A percentile compares a stretch with the other conserved stretches of the same genome.
Conservation (phyloP, 225 moss, liverwort and hornwort species). For the Bryoerythrophyllum caledonicum region DNA sequence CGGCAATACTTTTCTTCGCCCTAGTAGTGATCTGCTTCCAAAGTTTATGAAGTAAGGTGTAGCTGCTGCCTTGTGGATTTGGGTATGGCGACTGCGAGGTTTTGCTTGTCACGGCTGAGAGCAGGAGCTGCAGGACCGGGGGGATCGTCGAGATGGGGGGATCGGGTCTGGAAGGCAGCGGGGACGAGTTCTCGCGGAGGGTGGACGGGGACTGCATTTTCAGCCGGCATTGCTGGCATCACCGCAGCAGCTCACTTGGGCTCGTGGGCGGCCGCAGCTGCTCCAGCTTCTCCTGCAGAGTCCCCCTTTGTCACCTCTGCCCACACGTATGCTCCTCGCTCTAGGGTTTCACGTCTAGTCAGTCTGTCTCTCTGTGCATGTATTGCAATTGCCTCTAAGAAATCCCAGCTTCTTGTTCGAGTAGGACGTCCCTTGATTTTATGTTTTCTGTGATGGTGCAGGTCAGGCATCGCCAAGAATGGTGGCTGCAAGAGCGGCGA, state of each 20-base stretch:
- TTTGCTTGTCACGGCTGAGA: constrained; percentile 45
- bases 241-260: constrained; percentile 33
- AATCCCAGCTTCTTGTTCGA: not conserved
- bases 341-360: not conserved
- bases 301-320: constrained; percentile 21
- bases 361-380: not conserved
- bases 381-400: constrained; percentile 6
- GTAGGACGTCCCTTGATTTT: not conserved
- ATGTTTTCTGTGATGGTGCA: constrained; percentile 25
- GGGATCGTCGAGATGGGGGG: constrained; percentile 25
- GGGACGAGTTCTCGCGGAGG: constrained; percentile 26
- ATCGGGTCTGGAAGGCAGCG: constrained; percentile 25
- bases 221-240: constrained; percentile 43
- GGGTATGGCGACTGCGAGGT: constrained; percentile 43
- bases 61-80: not conserved
- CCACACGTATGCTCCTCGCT: constrained; percentile 29
- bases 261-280: constrained; percentile 47
- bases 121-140: constrained; percentile 29
- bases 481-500: constrained; percentile 39
- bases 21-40: too few relatives aligned
- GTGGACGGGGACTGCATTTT: constrained; percentile 38
- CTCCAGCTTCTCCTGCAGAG: constrained; percentile 43
- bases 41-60: too few relatives aligned
- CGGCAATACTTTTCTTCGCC: too few relatives aligned
- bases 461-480: constrained; percentile 22